These are phyloP conservation scores for Aurinia saxatilis DNA, from an alignment of 345 rosid genomes.

Conservation along the genomic window DNA sequence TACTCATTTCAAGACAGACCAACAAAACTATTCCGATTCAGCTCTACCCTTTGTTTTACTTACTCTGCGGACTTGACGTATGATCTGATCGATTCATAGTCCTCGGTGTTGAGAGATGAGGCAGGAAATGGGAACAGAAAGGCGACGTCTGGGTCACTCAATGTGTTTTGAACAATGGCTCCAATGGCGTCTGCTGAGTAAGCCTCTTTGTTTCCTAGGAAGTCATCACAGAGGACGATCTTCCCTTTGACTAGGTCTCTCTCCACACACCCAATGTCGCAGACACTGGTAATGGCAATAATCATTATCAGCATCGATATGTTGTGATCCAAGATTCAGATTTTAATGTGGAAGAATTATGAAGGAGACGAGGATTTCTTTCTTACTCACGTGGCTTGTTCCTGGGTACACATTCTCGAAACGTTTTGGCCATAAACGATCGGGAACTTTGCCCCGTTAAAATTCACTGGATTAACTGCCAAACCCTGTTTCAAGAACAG, in stretches of 20 bases:
- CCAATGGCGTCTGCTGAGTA: constrained; percentile 34
- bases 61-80: constrained; percentile 33
- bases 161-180: constrained; percentile 7
- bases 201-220: neutral
- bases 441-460: constrained; percentile 23
- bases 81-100: constrained; percentile 11
- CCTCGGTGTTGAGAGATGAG: neutral
- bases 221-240: constrained; percentile 26
- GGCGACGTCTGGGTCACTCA: neutral
- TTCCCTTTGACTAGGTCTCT: constrained; percentile 29
- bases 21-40: neutral
- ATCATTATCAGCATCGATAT: neutral
- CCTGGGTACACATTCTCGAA: neutral
- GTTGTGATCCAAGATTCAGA: neutral
- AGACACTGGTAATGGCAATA: constrained; percentile 22
- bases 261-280: constrained; percentile 15
- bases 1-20: neutral
- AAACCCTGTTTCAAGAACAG: constrained; percentile 17
- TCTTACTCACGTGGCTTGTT: constrained; percentile 5
- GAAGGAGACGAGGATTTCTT: neutral
- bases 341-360: neutral
- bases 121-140: constrained; percentile 24
- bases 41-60: neutral
- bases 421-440: constrained; percentile 14
- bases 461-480: constrained; percentile 21